Percentiles rank a stretch among this genome's conserved stretches.
These are phyloP conservation scores for Lachnellula subtilissima DNA, from an alignment of 2,329 filamentous ascomycete species.

Conservation along the genomic window DNA sequence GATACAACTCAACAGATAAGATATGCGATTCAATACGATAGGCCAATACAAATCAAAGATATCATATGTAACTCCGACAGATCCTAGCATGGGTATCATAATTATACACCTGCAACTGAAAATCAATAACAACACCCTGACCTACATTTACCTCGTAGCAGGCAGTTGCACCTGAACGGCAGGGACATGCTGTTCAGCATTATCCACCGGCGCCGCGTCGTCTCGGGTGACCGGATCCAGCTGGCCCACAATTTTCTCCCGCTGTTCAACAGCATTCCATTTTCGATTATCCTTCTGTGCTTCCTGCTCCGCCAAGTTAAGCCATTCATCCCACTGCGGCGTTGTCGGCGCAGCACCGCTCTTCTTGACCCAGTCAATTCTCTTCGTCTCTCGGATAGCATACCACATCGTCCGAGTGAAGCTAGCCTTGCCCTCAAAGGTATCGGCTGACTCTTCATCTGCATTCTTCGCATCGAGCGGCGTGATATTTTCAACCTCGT, in stretches of 20 bases:
- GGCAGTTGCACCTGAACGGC: slow-evolving; percentile 21
- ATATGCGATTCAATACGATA: neutral
- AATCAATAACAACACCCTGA: neutral
- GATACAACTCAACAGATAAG: neutral
- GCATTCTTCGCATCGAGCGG: slow-evolving; percentile 37
- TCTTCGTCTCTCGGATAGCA: slow-evolving; percentile 50
- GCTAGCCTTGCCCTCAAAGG: slow-evolving; percentile 39
- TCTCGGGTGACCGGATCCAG: slow-evolving; percentile 8
- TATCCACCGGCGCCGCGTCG: slow-evolving; percentile 10
- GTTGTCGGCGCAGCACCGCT: slow-evolving; percentile 50
- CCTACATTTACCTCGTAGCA: slow-evolving; percentile 4
- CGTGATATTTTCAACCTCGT: slow-evolving; percentile 40
- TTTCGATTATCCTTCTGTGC: slow-evolving; percentile 30
- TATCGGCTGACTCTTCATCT: slow-evolving; percentile 31
- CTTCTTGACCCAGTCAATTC: slow-evolving; percentile 48
- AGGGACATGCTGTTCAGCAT: slow-evolving; percentile 24
- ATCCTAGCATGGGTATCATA: neutral
- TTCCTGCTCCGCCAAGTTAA: slow-evolving; percentile 42
- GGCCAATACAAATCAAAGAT: neutral
- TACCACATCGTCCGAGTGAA: slow-evolving; percentile 57
- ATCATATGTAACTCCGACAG: neutral
- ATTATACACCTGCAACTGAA: neutral
- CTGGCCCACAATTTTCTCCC: slow-evolving; percentile 42
- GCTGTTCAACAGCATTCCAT: slow-evolving; percentile 46
- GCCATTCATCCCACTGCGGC: slow-evolving; percentile 49